Evolutionary conservation across 2,329 filamentous ascomycete genomes (phyloP).

Genomic region (Karstenula rhodostoma): DNA sequence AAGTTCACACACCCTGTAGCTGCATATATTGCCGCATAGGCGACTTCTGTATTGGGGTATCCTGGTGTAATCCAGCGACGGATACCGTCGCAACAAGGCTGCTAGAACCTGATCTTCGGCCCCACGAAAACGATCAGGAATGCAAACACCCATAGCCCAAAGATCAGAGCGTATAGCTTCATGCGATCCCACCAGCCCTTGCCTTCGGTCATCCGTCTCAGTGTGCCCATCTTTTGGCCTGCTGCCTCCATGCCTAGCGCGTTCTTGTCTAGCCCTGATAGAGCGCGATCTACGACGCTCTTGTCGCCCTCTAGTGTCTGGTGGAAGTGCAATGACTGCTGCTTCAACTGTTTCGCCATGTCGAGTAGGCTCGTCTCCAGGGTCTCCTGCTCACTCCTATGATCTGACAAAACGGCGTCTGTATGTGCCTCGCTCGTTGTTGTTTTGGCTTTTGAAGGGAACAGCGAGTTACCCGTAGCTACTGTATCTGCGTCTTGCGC

Average conservation of each 20-base stretch:
- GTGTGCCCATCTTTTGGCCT: conserved; percentile 75
- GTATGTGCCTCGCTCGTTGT: conserved; percentile 43
- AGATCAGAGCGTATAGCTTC: conserved; percentile 84
- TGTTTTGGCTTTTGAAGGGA: conserved; percentile 46
- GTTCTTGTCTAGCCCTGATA: conserved; percentile 79
- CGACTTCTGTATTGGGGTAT: background rate
- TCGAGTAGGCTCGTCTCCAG: conserved; percentile 82
- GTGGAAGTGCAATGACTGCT: conserved; percentile 75
- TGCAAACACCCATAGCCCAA: conserved; percentile 78
- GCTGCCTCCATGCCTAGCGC: conserved; percentile 79
- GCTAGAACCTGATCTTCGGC: conserved; percentile 84
- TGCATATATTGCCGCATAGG: background rate
- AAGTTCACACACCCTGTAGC: background rate
- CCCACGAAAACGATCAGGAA: conserved; percentile 83
- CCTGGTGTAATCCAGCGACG: background rate
- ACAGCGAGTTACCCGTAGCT: conserved; percentile 50
- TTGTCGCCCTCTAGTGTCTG: conserved; percentile 77
- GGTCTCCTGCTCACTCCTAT: conserved; percentile 82
- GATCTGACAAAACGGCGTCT: conserved; percentile 77
- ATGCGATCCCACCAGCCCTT: conserved; percentile 86
- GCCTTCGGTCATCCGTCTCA: conserved; percentile 84
- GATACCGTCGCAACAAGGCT: background rate
- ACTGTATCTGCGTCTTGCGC: conserved; percentile 31
- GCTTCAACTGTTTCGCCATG: conserved; percentile 80
- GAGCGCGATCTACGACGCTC: conserved; percentile 74